Conservation (phyloP, 768 basidiomycete genomes). For the Hemileccinum impolitum region DNA sequence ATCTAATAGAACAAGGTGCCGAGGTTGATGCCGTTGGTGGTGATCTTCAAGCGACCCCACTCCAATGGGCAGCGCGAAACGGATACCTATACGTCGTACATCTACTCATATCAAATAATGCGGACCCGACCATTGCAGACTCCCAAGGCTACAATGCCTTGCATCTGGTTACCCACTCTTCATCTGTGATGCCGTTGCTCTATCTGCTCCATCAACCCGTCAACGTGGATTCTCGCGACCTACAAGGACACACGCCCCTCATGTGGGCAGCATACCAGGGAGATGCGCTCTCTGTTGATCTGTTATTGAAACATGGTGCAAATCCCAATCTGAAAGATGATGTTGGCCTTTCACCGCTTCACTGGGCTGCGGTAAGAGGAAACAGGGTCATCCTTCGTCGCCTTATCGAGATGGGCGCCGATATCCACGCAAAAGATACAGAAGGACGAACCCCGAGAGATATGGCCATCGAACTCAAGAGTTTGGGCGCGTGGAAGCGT, state of each 20-base stretch:
- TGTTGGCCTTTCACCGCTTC: constrained; percentile 80
- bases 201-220: constrained; percentile 93
- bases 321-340: constrained; percentile 75
- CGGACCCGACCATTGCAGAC: constrained; percentile 90
- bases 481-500: constrained; percentile 83
- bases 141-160: constrained; percentile 95
- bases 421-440: constrained; percentile 74
- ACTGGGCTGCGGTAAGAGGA: constrained; percentile 98
- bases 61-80: constrained; percentile 98
- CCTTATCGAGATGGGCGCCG: constrained; percentile 82
- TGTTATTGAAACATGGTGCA: constrained; percentile 86
- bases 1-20: constrained; percentile 87
- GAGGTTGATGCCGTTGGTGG: constrained; percentile 94
- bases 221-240: constrained; percentile 84
- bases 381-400: constrained; percentile 82
- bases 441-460: constrained; percentile 87
- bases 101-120: constrained; percentile 81
- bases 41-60: constrained; percentile 88
- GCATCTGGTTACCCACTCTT: constrained; percentile 93
- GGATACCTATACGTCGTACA: constrained; percentile 96
- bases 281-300: constrained; percentile 90
- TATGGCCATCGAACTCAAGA: constrained; percentile 93
- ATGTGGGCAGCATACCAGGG: constrained; percentile 99
- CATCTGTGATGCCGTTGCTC: constrained; percentile 89
- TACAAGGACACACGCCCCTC: constrained; percentile 88